A percentile compares a stretch with the other conserved stretches of the same genome.
Conservation (phyloP, 805 yeast species). For the Tetrapisispora pingtungensis region DNA sequence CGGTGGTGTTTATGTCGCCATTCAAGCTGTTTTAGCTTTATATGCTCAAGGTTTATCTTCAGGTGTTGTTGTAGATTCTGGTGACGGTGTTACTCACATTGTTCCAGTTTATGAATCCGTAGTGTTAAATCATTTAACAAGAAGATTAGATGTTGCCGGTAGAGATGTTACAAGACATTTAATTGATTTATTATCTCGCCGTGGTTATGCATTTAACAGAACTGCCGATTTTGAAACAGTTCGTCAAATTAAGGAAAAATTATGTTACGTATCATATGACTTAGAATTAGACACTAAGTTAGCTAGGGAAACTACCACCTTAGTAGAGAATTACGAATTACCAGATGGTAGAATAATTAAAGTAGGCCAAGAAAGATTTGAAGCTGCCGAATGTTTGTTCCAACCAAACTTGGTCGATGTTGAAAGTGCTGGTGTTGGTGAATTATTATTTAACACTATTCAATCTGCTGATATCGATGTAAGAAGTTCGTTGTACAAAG, state of each 20-base stretch:
- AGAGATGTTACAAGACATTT: constrained; percentile 96
- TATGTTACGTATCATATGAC: constrained; percentile 92
- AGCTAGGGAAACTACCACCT: constrained; percentile 89
- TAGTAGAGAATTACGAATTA: constrained; percentile 83
- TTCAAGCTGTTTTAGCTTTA: constrained; percentile 94
- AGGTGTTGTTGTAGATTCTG: constrained; percentile 97
- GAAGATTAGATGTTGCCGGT: constrained; percentile 93
- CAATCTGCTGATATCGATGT: constrained; percentile 94
- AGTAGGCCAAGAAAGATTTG: constrained; percentile 91
- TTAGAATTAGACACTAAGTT: constrained; percentile 78
- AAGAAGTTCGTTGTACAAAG: constrained; percentile 77
- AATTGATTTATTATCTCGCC: constrained; percentile 80
- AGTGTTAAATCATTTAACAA: constrained; percentile 88
- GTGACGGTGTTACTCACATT: constrained; percentile 89
- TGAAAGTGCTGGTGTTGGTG: constrained; percentile 96
- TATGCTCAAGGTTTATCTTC: constrained; percentile 95
- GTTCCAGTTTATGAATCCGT: constrained; percentile 97
- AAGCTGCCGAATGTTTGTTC: constrained; percentile 61
- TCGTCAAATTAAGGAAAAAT: constrained; percentile 92
- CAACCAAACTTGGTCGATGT: constrained; percentile 92
- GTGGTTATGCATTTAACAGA: constrained; percentile 96
- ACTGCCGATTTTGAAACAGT: constrained; percentile 98
- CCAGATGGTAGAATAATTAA: constrained; percentile 95
- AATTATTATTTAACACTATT: constrained; percentile 78
- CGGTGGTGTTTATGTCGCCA: constrained; percentile 90